These are phyloP conservation scores for Hyphopichia khmerensis DNA, from an alignment of 1,139 yeast species.

Conservation along the genomic window DNA sequence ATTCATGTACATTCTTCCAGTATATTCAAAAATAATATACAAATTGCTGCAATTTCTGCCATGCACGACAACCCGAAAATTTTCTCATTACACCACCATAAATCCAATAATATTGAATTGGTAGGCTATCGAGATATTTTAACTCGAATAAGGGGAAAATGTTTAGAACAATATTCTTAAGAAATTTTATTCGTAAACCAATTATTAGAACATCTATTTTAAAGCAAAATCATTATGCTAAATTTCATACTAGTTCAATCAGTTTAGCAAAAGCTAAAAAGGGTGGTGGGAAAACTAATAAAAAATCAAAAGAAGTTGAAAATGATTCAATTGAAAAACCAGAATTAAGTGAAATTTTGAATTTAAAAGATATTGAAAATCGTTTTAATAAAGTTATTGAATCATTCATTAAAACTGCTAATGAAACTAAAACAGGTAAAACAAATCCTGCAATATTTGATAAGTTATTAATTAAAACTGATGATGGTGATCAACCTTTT, in stretches of 20 bases:
- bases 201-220: neutral
- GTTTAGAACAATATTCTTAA: too few relatives aligned
- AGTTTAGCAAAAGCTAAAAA: conserved; percentile 11
- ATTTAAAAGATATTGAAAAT: conserved; percentile 41
- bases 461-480: conserved; percentile 51
- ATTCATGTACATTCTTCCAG: too few relatives aligned
- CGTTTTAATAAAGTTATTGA: conserved; percentile 52
- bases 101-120: too few relatives aligned
- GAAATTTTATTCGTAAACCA: neutral
- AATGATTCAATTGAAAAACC: conserved; percentile 13
- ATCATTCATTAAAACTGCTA: conserved; percentile 53
- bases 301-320: conserved; percentile 13
- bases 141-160: too few relatives aligned
- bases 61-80: too few relatives aligned
- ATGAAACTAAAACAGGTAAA: conserved; percentile 66
- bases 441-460: conserved; percentile 69
- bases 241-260: conserved; percentile 5
- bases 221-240: neutral
- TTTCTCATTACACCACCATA: too few relatives aligned
- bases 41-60: too few relatives aligned
- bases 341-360: conserved; percentile 22
- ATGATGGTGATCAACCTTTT: conserved; percentile 49
- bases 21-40: too few relatives aligned
- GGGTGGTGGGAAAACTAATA: conserved; percentile 13
- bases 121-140: too few relatives aligned